Evolutionary conservation across 1,139 yeast genomes (phyloP), one percentile per base, ranked within the genome.

Genomic region (Chernovozyma aurita): DNA sequence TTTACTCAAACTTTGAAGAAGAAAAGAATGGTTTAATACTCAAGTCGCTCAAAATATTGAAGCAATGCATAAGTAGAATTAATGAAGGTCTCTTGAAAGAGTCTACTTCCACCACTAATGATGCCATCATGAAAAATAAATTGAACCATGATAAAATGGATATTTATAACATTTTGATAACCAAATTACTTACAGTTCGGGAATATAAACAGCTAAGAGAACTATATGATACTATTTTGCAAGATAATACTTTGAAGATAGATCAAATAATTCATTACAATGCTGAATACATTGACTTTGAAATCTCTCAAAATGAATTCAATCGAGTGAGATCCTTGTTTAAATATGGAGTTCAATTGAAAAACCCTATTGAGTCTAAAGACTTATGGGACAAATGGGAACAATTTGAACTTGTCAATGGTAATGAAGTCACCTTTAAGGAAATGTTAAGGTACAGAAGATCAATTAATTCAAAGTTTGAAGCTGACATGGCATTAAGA

Each of bases 361-460:
- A 50, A 9, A 35, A 38, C 11, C 42, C 42, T 4, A n/a, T 27
- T 6, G 57, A 43, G 32, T 46, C 39, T 18, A 50, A 56, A 45
- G 56, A 54, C 4, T 54, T 74, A 8, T 83, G 90, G 90, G 57
- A 59, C 1, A 57, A 60, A 30, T 88, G 95, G 95, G 83, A 80
- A 40, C 57, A 64, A 11, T 86, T 87, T 55, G 97, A 88, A 52
- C 55, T 85, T 28, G 66, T 73, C 15, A 50, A 76, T 53, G 97
- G 97, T 2, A 65, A 73, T 42, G 95, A 85, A 49, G 70, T 67
- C 2, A 76, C 85, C 0, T 87, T 76, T 56, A 87, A 84, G 48
- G 83, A 80, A 13, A 83, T 87, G 90, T 57, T 88, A 17, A 65
- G 82, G 33, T 64, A 70, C 46, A 85, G 80, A 53, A 66, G 90